phyloP scores from a whole-genome alignment of 139 green algal species.

The Pleodorina starrii region DNA sequence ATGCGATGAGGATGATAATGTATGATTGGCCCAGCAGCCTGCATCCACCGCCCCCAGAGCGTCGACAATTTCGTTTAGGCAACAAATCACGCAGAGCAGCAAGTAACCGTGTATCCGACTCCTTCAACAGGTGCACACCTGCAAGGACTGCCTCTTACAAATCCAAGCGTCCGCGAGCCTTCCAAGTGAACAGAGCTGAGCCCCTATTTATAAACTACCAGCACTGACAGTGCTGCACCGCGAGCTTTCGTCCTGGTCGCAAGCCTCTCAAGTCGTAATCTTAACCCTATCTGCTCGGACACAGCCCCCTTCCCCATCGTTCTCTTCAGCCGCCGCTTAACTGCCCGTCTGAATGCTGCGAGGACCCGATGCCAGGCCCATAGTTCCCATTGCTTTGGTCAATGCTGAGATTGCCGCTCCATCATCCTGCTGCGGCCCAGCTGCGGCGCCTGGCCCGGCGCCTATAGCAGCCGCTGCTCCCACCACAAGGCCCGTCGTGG shows the following conservation, averaged over 20 bases:
- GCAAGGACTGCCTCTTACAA: neutral
- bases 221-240: too few relatives aligned
- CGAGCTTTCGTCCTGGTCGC: too few relatives aligned
- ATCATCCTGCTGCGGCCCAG: neutral
- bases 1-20: neutral
- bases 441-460: neutral
- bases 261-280: neutral
- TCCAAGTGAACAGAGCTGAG: neutral
- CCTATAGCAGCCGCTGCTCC: neutral
- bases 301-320: neutral
- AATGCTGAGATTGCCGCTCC: slow-evolving; percentile 21
- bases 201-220: too few relatives aligned
- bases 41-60: neutral
- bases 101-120: neutral
- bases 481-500: neutral
- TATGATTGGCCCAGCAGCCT: neutral
- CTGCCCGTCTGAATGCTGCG: neutral
- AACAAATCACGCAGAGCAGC: neutral
- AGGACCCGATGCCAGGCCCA: neutral
- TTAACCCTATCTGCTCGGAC: neutral
- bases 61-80: neutral
- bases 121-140: neutral
- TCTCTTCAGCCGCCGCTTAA: slow-evolving; percentile 2
- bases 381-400: slow-evolving; percentile 43
- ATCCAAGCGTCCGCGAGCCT: neutral